phyloP scores from a whole-genome alignment of 768 basidiomycete species.

The Sarcodon aspratus region DNA sequence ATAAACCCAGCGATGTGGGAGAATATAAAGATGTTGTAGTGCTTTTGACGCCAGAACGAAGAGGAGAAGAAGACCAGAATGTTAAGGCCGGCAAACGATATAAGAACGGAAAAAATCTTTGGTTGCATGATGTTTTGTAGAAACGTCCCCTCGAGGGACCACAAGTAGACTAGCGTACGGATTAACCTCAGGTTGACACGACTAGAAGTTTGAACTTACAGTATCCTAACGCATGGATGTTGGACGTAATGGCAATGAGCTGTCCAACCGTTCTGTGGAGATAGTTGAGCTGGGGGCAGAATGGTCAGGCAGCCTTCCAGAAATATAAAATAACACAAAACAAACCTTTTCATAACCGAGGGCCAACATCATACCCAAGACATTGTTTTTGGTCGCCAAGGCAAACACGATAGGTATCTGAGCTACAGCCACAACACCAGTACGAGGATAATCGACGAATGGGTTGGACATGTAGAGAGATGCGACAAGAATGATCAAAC shows the following conservation, averaged over 20 bases:
- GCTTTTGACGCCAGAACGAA: no score
- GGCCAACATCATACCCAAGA: slow-evolving; percentile 26
- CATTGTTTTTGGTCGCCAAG: slow-evolving; percentile 39
- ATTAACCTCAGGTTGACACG: neutral
- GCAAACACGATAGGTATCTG: slow-evolving; percentile 33
- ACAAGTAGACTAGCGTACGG: slow-evolving; percentile 38
- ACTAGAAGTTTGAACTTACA: slow-evolving; percentile 13
- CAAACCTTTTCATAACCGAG: slow-evolving; percentile 37
- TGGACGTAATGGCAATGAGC: slow-evolving; percentile 26
- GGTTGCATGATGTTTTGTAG: slow-evolving; percentile 22
- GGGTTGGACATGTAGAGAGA: slow-evolving; percentile 23
- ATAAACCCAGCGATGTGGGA: slow-evolving; percentile 13
- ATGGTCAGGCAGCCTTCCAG: neutral
- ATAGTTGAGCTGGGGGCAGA: slow-evolving; percentile 20
- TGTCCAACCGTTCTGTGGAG: slow-evolving; percentile 43
- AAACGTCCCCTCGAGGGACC: slow-evolving; percentile 21
- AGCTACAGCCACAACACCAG: slow-evolving; percentile 26
- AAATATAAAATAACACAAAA: neutral
- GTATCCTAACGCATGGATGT: slow-evolving; percentile 31
- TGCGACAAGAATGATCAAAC: slow-evolving; percentile 21
- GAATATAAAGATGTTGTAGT: slow-evolving; percentile 10
- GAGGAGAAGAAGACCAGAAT: no score
- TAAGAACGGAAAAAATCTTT: slow-evolving; percentile 20
- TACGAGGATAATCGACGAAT: slow-evolving; percentile 21
- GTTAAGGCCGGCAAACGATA: slow-evolving; percentile 36